phyloP scores from a whole-genome alignment of 2,329 filamentous ascomycete genomes.

The Allantophomopsis cytisporea region DNA sequence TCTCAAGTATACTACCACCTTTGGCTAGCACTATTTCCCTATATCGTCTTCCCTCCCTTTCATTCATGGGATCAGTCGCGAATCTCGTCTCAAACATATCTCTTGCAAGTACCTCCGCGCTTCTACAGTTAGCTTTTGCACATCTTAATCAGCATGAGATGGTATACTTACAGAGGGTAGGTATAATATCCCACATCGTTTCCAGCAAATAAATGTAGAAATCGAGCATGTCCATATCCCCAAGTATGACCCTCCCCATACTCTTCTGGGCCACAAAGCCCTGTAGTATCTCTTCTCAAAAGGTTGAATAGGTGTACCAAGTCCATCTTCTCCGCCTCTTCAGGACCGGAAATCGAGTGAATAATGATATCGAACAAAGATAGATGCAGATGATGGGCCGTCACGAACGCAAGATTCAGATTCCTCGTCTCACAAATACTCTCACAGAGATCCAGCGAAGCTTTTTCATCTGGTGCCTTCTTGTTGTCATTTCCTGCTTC shows the following conservation, averaged over 20 bases:
- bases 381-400: conserved; percentile 66
- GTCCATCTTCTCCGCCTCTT: conserved; percentile 50
- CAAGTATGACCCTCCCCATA: conserved; percentile 46
- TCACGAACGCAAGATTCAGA: conserved; percentile 69
- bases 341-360: conserved; percentile 56
- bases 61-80: conserved; percentile 66
- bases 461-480: conserved; percentile 36
- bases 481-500: neutral
- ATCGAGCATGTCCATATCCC: conserved; percentile 68
- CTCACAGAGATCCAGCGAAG: conserved; percentile 52
- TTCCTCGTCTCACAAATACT: conserved; percentile 66
- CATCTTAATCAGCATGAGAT: neutral
- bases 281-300: conserved; percentile 56
- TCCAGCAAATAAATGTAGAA: conserved; percentile 71
- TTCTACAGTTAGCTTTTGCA: neutral
- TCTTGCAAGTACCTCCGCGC: conserved; percentile 59
- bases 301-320: conserved; percentile 57
- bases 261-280: conserved; percentile 58
- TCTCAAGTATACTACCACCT: conserved; percentile 63
- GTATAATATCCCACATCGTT: conserved; percentile 80
- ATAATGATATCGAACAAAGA: conserved; percentile 77
- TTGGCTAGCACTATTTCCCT: conserved; percentile 66
- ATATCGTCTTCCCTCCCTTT: conserved; percentile 59
- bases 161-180: conserved; percentile 43
- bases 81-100: conserved; percentile 82